Base-by-base conservation (phyloP, 768 basidiomycete species). In the Agrocybe praecox region DNA sequence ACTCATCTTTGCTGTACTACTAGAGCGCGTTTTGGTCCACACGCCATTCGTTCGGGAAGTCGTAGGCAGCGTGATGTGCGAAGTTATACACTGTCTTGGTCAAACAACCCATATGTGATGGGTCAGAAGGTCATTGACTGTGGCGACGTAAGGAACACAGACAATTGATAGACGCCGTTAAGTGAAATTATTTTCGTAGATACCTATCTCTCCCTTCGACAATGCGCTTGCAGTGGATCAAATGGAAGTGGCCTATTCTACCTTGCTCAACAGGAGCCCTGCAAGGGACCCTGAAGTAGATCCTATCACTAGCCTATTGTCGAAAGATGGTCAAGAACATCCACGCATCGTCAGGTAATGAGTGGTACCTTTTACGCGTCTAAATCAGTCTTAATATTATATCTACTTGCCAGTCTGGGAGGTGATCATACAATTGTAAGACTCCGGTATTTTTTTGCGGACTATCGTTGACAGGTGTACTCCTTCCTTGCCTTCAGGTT, bases 11-110 rank as follows among this genome's bases (percentile, higher is more conserved):
- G 29, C 29, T 22, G 24, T 19, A 21, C 26, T 29, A 26, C n/a
- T 9, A 93, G 92, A 5, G 93, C 93, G 12, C 84, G 94, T 9
- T 96, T 96, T 73, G 94, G 94, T 8, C 93, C 93, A 1, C 85
- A 84, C 66, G 94, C 87, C 9, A 92, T 96, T 61, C 85, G 94
- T 43, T 87, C 87, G 4, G 91, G 91, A 2, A 89, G 88, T 65
- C 77, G 89, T 52, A 76, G 91, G 46, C 87, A 89, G 65, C 71
- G 79, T n/a, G 72, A 76, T 9, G 56, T 69, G 17, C 72, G 80
- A 17, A 87, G 86, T 1, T 91, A 89, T 65, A 88, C 87, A 0
- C 67, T 91, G 56, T 76, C 86, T n/a, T 92, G 91, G 90, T 77
- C 77, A 10, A 77, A 73, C 46, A 86, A 87, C 63, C 91, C 91